Evolutionary conservation across 2,329 filamentous ascomycete species (phyloP).

Genomic region (Cercospora beticola): DNA sequence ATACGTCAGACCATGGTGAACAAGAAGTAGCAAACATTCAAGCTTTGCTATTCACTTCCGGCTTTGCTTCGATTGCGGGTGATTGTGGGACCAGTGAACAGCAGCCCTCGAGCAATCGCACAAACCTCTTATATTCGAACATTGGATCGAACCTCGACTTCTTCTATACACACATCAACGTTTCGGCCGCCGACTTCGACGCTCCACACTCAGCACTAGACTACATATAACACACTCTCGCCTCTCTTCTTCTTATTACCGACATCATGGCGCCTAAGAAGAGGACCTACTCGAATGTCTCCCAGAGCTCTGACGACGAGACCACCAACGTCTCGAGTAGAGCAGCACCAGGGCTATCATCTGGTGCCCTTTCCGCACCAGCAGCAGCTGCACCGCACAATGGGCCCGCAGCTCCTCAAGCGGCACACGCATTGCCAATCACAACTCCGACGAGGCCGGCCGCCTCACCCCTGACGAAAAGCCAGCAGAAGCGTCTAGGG

Average conservation of each 20-base stretch:
- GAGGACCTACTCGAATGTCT: background rate
- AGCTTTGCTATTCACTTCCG: background rate
- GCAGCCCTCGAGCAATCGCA: background rate
- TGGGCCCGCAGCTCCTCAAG: background rate
- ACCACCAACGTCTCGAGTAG: background rate
- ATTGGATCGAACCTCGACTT: background rate
- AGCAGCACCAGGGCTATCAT: background rate
- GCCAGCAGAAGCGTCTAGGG: background rate
- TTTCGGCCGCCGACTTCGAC: background rate
- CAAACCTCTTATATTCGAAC: background rate
- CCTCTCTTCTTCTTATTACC: background rate
- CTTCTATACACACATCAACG: background rate
- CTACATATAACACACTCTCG: background rate
- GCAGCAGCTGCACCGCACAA: background rate
- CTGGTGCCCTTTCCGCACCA: background rate
- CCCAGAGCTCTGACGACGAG: background rate
- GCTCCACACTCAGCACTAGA: background rate
- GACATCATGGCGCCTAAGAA: background rate
- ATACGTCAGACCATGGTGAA: background rate
- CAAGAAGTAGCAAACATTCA: background rate
- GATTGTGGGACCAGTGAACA: background rate
- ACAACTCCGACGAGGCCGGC: background rate
- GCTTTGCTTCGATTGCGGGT: background rate
- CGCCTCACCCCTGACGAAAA: background rate
- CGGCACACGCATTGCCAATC: background rate